Conservation (phyloP, 2,329 filamentous ascomycete species). For the Paracorniculantispora psalliotae region DNA sequence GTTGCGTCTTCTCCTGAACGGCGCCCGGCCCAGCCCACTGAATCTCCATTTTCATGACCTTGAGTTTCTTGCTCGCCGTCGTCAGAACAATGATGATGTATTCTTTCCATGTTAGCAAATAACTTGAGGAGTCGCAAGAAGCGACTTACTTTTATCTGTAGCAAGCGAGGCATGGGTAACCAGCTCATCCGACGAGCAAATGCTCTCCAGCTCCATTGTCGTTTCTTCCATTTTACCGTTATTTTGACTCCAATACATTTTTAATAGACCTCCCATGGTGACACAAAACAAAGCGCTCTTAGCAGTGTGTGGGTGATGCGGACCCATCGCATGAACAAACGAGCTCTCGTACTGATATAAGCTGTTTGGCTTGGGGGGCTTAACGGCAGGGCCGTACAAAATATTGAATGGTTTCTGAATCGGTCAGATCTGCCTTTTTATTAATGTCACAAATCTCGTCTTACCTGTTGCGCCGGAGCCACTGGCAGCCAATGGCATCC, state of each 20-base stretch:
- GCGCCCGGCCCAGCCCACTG: slow-evolving; percentile 60
- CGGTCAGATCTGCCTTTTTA: background rate
- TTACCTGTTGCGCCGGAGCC: slow-evolving; percentile 41
- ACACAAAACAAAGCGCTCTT: slow-evolving; percentile 74
- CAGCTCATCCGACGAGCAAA: slow-evolving; percentile 67
- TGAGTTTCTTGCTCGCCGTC: slow-evolving; percentile 66
- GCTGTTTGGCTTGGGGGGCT: slow-evolving; percentile 41
- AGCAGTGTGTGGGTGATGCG: slow-evolving; percentile 64
- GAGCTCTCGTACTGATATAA: slow-evolving; percentile 65
- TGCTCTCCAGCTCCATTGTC: slow-evolving; percentile 67
- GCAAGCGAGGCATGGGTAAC: slow-evolving; percentile 74
- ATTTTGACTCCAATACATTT: slow-evolving; percentile 71
- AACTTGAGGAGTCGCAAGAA: too few relatives aligned
- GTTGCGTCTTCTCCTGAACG: slow-evolving; percentile 50
- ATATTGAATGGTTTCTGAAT: slow-evolving; percentile 37
- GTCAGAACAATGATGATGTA: slow-evolving; percentile 61
- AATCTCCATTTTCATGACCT: slow-evolving; percentile 67
- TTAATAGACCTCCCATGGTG: slow-evolving; percentile 67
- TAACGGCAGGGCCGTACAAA: slow-evolving; percentile 58
- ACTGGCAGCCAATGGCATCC: slow-evolving; percentile 82
- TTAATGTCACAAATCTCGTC: background rate
- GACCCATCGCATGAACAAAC: slow-evolving; percentile 61
- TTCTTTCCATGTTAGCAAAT: slow-evolving; percentile 30
- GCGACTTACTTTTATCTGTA: slow-evolving; percentile 62
- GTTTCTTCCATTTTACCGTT: slow-evolving; percentile 68